Percentiles rank a stretch among this genome's conserved stretches.
Evolutionary conservation across 345 rosid species (phyloP).

Genomic region (Ceriops zippeliana): DNA sequence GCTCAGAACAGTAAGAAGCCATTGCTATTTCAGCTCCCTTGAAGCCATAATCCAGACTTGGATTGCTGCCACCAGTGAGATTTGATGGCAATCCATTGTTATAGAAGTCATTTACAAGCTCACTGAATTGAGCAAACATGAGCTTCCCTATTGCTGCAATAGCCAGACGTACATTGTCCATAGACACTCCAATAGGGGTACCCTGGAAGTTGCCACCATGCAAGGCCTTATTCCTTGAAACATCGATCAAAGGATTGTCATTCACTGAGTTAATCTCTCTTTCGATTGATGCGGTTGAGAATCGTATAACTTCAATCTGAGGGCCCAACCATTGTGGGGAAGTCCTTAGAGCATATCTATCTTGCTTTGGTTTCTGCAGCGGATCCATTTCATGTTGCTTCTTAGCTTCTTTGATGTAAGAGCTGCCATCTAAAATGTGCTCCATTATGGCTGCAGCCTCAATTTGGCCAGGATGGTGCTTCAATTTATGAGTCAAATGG

Average conservation of each 20-base stretch:
- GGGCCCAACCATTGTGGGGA: conserved; percentile 88
- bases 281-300: conserved; percentile 64
- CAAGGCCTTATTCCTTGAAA: conserved; percentile 59
- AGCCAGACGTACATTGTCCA: conserved; percentile 71
- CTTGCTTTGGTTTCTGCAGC: conserved; percentile 65
- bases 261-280: conserved; percentile 78
- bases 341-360: conserved; percentile 68
- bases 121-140: conserved; percentile 73
- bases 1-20: conserved; percentile 81
- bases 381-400: conserved; percentile 65
- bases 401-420: conserved; percentile 52
- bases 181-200: conserved; percentile 80
- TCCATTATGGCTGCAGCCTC: conserved; percentile 86
- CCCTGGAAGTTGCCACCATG: conserved; percentile 89
- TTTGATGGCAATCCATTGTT: conserved; percentile 77
- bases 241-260: conserved; percentile 73
- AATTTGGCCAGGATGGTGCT: conserved; percentile 79
- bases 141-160: conserved; percentile 69
- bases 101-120: conserved; percentile 75
- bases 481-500: conserved; percentile 60
- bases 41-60: conserved; percentile 76
- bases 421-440: conserved; percentile 63
- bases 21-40: conserved; percentile 82
- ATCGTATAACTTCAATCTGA: conserved; percentile 64
- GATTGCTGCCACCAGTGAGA: conserved; percentile 52